Conservation (phyloP, 331 rosid species). For the Spiraea crenata region DNA sequence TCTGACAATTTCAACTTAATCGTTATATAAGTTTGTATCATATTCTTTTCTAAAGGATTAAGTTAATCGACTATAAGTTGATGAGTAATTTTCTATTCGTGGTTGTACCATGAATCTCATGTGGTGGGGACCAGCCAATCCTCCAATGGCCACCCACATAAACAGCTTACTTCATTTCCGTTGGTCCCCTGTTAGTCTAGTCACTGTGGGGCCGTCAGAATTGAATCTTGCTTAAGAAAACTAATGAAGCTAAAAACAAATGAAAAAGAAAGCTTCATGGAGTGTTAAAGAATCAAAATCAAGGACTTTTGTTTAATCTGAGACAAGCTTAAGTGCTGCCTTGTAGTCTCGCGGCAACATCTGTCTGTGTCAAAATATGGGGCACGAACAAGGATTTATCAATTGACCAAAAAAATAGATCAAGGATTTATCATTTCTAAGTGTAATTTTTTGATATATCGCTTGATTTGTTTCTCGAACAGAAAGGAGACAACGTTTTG, state of each 20-base stretch:
- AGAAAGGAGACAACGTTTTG: too few relatives aligned
- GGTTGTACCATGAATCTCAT: conserved; percentile 20
- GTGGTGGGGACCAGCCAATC: conserved; percentile 32
- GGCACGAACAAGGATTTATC: conserved; percentile 12
- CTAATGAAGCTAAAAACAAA: background rate
- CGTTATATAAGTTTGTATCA: too few relatives aligned
- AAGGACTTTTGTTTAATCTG: background rate
- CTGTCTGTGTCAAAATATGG: conserved; percentile 42
- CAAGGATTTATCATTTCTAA: too few relatives aligned
- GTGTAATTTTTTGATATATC: too few relatives aligned
- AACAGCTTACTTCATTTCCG: background rate
- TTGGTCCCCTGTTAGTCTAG: background rate
- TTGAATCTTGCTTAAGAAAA: background rate
- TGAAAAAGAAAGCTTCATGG: background rate
- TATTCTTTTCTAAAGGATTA: too few relatives aligned
- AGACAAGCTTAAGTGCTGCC: conserved; percentile 33
- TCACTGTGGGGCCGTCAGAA: conserved; percentile 17
- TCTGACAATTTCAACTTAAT: too few relatives aligned
- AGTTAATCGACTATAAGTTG: too few relatives aligned
- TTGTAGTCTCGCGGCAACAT: conserved; percentile 39
- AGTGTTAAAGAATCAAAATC: background rate
- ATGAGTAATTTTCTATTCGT: background rate
- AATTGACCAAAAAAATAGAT: too few relatives aligned
- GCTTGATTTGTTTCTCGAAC: too few relatives aligned
- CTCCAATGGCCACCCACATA: conserved; percentile 15